phyloP scores from a whole-genome alignment of 169 alveolate genomes.

The Condylostoma magnum region DNA sequence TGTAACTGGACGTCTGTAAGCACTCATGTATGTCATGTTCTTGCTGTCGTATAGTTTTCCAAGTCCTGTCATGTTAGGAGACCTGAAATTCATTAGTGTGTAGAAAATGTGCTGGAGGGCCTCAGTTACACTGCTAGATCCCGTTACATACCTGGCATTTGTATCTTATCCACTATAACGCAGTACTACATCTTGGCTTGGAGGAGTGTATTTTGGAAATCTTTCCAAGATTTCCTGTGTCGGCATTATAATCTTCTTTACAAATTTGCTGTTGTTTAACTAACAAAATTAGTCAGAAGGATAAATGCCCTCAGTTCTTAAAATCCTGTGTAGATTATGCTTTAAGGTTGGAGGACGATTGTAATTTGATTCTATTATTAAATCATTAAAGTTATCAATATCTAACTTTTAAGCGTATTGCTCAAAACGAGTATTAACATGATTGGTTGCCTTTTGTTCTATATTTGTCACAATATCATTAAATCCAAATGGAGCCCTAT shows the following conservation, averaged over 20 bases:
- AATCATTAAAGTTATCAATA: neutral
- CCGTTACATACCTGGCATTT: slow-evolving; percentile 47
- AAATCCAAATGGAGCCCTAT: too few species aligned
- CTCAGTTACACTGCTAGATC: slow-evolving; percentile 60
- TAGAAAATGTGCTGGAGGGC: slow-evolving; percentile 53
- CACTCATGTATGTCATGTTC: slow-evolving; percentile 68
- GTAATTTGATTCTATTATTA: neutral
- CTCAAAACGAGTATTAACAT: too few species aligned
- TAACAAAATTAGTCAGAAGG: neutral
- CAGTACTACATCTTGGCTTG: slow-evolving; percentile 57
- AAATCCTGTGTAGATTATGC: slow-evolving; percentile 9
- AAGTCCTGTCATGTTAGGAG: slow-evolving; percentile 59
- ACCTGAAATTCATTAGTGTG: slow-evolving; percentile 46
- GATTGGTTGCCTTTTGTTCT: too few species aligned
- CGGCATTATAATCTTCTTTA: slow-evolving; percentile 7
- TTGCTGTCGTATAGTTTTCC: slow-evolving; percentile 48
- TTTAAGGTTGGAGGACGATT: slow-evolving; percentile 8
- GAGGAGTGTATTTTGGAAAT: slow-evolving; percentile 59
- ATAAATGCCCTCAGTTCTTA: slow-evolving; percentile 16
- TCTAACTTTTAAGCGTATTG: neutral
- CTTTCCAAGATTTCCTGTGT: slow-evolving; percentile 5
- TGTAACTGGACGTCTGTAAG: slow-evolving; percentile 69
- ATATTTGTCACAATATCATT: too few species aligned
- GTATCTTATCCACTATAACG: slow-evolving; percentile 32
- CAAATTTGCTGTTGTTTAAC: slow-evolving; percentile 17